phyloP scores from a whole-genome alignment of 192 early-diverging fungal species.

The Coemansia sp. region DNA sequence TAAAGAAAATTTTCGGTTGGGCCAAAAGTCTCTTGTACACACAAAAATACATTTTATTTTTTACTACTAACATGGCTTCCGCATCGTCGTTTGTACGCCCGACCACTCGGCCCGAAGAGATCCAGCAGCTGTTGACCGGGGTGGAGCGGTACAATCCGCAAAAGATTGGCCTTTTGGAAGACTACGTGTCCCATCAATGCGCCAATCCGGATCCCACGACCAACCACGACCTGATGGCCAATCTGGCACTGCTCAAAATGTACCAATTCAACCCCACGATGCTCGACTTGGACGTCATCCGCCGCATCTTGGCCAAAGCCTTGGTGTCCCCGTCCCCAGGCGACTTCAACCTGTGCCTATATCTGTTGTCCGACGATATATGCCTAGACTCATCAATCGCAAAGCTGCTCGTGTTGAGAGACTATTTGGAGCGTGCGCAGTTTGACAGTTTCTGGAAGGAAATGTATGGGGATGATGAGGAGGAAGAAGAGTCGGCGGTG shows the following conservation, averaged over 20 bases:
- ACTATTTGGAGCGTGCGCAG: conserved; percentile 72
- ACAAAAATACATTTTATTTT: neutral
- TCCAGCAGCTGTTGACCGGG: conserved; percentile 71
- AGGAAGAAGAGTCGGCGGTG: conserved; percentile 60
- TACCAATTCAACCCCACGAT: conserved; percentile 90
- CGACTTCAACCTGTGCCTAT: conserved; percentile 89
- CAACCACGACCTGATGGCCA: conserved; percentile 84
- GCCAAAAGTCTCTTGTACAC: neutral
- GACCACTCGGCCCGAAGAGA: conserved; percentile 65
- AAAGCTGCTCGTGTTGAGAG: conserved; percentile 70
- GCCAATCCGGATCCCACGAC: conserved; percentile 59
- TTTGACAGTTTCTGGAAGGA: conserved; percentile 75
- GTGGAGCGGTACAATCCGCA: conserved; percentile 91
- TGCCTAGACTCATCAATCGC: conserved; percentile 40
- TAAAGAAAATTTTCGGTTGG: neutral
- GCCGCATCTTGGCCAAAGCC: conserved; percentile 77
- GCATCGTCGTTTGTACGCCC: conserved; percentile 42
- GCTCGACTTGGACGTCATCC: conserved; percentile 68
- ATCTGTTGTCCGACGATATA: conserved; percentile 76
- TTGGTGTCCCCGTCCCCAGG: conserved; percentile 79
- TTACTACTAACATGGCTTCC: conserved; percentile 13
- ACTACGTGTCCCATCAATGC: conserved; percentile 78
- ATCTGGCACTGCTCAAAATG: conserved; percentile 89
- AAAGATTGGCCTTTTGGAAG: conserved; percentile 79
- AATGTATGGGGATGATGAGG: conserved; percentile 50